Evolutionary conservation across 2,329 filamentous ascomycete species (phyloP).

Genomic region (Claviceps monticola): DNA sequence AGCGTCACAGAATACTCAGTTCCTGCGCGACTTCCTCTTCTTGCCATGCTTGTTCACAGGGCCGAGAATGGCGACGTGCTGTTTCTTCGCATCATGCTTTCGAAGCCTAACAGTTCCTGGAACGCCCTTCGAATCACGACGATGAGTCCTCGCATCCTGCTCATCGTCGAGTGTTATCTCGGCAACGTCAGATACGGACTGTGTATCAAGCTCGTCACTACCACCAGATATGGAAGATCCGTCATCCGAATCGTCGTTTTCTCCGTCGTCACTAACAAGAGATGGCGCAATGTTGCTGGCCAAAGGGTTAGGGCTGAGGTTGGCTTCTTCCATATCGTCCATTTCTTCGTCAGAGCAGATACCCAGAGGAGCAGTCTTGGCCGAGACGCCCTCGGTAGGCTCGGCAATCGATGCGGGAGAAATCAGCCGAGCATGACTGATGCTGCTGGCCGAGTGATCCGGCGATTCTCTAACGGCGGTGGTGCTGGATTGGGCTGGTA

Average conservation of each 20-base stretch:
- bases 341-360: constrained; percentile 27
- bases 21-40: constrained; percentile 13
- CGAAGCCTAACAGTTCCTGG: constrained; percentile 33
- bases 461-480: constrained; percentile 25
- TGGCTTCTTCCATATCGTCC: constrained; percentile 40
- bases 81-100: constrained; percentile 35
- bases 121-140: constrained; percentile 29
- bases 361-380: constrained; percentile 11
- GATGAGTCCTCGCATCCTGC: constrained; percentile 30
- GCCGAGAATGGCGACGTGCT: constrained; percentile 39
- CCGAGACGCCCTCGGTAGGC: constrained; percentile 9
- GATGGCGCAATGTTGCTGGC: constrained; percentile 67
- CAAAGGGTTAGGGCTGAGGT: constrained; percentile 55
- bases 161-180: constrained; percentile 50
- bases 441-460: constrained; percentile 41
- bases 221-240: constrained; percentile 45
- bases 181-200: constrained; percentile 44
- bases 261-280: constrained; percentile 67
- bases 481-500: constrained; percentile 44
- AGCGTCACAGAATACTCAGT: constrained; percentile 7
- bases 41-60: constrained; percentile 30
- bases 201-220: constrained; percentile 43
- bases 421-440: constrained; percentile 30
- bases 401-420: constrained; percentile 24
- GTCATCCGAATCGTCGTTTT: constrained; percentile 60